These are phyloP conservation scores for Suhomyces maxii DNA, from an alignment of 1,139 yeast species.

Conservation along the genomic window DNA sequence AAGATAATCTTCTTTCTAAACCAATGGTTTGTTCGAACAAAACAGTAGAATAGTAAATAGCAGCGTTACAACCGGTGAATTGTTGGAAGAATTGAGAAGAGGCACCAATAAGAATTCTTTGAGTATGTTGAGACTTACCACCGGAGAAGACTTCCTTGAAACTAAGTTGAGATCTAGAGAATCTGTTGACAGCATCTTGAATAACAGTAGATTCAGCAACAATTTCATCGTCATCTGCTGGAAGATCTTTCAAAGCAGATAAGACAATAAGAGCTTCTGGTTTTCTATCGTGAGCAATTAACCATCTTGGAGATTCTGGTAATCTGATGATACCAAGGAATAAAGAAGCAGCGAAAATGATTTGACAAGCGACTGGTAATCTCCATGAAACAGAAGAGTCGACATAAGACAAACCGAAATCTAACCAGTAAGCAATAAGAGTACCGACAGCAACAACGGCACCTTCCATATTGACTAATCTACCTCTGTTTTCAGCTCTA, in stretches of 20 bases:
- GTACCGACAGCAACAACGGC: slow-evolving; percentile 73
- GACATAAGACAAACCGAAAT: slow-evolving; percentile 67
- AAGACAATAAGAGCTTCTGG: slow-evolving; percentile 50
- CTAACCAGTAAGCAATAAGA: slow-evolving; percentile 73
- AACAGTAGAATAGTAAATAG: slow-evolving; percentile 66
- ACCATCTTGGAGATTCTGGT: slow-evolving; percentile 80
- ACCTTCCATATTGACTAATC: slow-evolving; percentile 68
- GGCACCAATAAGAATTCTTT: slow-evolving; percentile 60
- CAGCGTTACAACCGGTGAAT: slow-evolving; percentile 66
- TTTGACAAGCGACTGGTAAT: slow-evolving; percentile 39
- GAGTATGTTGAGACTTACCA: slow-evolving; percentile 58
- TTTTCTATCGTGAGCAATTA: slow-evolving; percentile 52
- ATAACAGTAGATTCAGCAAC: slow-evolving; percentile 44
- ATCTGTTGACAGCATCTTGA: slow-evolving; percentile 44
- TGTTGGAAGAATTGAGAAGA: slow-evolving; percentile 66
- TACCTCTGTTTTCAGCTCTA: slow-evolving; percentile 69
- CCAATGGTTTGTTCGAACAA: slow-evolving; percentile 57
- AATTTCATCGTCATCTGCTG: slow-evolving; percentile 45
- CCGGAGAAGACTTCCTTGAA: slow-evolving; percentile 55
- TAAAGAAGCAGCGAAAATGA: slow-evolving; percentile 38
- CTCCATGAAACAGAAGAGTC: slow-evolving; percentile 47
- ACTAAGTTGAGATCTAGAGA: slow-evolving; percentile 37
- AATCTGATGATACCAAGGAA: slow-evolving; percentile 39
- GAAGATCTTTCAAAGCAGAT: slow-evolving; percentile 39
- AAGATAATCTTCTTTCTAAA: slow-evolving; percentile 50